Evolutionary conservation across 495 filamentous ascomycete species (phyloP), one percentile per base, ranked within the genome.

Genomic region (Lichenothelia convexa): DNA sequence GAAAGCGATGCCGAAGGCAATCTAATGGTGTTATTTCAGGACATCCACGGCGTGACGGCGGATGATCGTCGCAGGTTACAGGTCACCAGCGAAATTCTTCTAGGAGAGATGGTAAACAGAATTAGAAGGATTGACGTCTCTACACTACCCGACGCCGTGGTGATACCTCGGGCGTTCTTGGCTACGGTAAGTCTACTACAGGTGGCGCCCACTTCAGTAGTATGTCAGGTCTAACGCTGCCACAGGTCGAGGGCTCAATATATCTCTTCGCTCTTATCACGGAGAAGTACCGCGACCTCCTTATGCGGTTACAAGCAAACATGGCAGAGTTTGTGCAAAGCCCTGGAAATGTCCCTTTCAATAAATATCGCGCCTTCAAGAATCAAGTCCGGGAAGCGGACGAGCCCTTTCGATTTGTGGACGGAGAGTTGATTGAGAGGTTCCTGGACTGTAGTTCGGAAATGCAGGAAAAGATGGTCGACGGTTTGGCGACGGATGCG

Each of bases 81-180:
- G 22, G 59, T 84, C 0, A 83, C 71, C 2, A 73, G 74, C 29
- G 86, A 94, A 57, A 71, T 94, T 17, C 70, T 73, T 22, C 52
- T 99, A 17, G 85, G 89, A 1, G 87, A 95, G 51, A 78, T 84
- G 74, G 83, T 94, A 26, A 95, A 95, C 44, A 67, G 71, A 18
- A 93, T 97, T 22, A 57, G 71, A 17, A 60, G 62, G 5, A 62
- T 75, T 16, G 55, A 68, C 41, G 71, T 85, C 16, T 63, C 70
- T 21, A 62, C 68, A 3, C 62, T 63, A 9, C 53, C 61, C 7
- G 70, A 60, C 43, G 72, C 78, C 3, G 64, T 74, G 15, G 70
- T 93, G 18, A 60, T 75, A 7, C 91, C 89, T 0, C 73, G 70
- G 47, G 89, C 89, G 19, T 93, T 95, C 53, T 48, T 94, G 41